Percentiles rank a stretch among this genome's conserved stretches.
phyloP scores from a whole-genome alignment of 208 protist genomes.

The Leishmania arabica region DNA sequence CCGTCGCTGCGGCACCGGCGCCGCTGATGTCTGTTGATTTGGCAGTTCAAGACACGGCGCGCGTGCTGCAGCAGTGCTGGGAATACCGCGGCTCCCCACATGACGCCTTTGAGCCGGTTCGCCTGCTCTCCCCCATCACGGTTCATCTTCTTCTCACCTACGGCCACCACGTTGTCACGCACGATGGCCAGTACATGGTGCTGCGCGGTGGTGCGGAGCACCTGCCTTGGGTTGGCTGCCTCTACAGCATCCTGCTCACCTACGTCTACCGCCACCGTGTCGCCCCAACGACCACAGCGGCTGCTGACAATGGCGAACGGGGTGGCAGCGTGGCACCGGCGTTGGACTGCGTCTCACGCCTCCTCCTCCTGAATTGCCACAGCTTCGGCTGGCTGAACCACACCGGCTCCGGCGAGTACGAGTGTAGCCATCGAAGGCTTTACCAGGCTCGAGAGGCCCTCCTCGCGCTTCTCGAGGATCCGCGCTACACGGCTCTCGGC shows the following conservation, averaged over 20 bases:
- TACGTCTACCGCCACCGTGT: constrained; percentile 17
- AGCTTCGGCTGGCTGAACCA: constrained; percentile 64
- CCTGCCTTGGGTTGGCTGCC: constrained; percentile 62
- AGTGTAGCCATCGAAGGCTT: constrained; percentile 40
- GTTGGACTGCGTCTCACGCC: constrained; percentile 30
- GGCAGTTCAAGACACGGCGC: constrained; percentile 46
- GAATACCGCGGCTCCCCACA: constrained; percentile 46
- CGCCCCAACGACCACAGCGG: background rate
- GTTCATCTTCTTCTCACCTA: constrained; percentile 60
- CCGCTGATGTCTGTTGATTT: constrained; percentile 32
- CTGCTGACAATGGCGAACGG: background rate
- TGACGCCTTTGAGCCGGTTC: constrained; percentile 69
- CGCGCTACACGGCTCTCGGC: constrained; percentile 33
- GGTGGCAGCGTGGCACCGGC: background rate
- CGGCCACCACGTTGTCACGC: constrained; percentile 48
- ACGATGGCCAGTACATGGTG: constrained; percentile 49
- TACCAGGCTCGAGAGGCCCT: constrained; percentile 35
- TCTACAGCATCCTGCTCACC: constrained; percentile 48
- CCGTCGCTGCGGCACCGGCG: background rate
- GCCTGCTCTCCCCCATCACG: constrained; percentile 42
- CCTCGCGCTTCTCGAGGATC: constrained; percentile 32
- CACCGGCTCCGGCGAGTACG: constrained; percentile 51
- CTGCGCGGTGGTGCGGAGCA: constrained; percentile 52
- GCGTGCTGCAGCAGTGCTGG: constrained; percentile 63
- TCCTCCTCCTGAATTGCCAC: constrained; percentile 73